Evolutionary conservation across 2,329 filamentous ascomycete genomes (phyloP).

Genomic region (Cladosporium sp.): DNA sequence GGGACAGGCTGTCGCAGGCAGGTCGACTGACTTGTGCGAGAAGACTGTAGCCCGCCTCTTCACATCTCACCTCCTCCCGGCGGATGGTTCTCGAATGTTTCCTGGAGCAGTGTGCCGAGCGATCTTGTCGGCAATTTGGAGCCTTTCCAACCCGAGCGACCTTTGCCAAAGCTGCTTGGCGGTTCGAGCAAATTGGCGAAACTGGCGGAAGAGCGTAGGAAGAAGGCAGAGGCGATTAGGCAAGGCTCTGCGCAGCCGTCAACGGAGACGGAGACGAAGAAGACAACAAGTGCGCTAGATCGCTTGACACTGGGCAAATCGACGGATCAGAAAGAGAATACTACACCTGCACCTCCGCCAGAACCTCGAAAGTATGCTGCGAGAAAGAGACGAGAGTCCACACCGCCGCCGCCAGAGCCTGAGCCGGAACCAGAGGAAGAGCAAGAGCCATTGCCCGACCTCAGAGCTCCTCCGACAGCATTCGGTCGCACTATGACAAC

Average conservation of each 20-base stretch:
- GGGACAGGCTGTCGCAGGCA: slow-evolving; percentile 18
- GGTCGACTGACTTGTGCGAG: slow-evolving; percentile 23
- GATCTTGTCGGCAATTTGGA: slow-evolving; percentile 66
- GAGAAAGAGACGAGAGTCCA: slow-evolving; percentile 34
- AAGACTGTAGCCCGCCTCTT: slow-evolving; percentile 21
- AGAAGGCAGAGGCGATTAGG: slow-evolving; percentile 64
- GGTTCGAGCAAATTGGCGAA: slow-evolving; percentile 90
- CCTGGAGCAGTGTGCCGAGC: slow-evolving; percentile 76
- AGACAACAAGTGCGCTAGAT: slow-evolving; percentile 52
- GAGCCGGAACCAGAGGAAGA: slow-evolving; percentile 25
- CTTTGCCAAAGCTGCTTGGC: slow-evolving; percentile 72
- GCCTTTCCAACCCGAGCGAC: slow-evolving; percentile 57
- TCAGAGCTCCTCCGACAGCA: slow-evolving; percentile 35
- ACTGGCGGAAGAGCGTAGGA: slow-evolving; percentile 81
- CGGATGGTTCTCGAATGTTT: slow-evolving; percentile 78
- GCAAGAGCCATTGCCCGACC: slow-evolving; percentile 32
- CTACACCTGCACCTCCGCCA: not conserved
- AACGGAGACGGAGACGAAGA: slow-evolving; percentile 67
- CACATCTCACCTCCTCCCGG: slow-evolving; percentile 37
- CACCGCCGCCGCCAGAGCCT: slow-evolving; percentile 29
- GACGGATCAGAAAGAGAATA: slow-evolving; percentile 4
- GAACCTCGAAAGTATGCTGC: slow-evolving; percentile 31
- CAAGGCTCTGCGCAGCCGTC: slow-evolving; percentile 7
- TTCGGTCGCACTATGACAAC: slow-evolving; percentile 35
- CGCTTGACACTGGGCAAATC: slow-evolving; percentile 19